These are phyloP conservation scores for Schoenoplectus triqueter DNA, from an alignment of 202 grass and related monocot genomes.

Conservation along the genomic window DNA sequence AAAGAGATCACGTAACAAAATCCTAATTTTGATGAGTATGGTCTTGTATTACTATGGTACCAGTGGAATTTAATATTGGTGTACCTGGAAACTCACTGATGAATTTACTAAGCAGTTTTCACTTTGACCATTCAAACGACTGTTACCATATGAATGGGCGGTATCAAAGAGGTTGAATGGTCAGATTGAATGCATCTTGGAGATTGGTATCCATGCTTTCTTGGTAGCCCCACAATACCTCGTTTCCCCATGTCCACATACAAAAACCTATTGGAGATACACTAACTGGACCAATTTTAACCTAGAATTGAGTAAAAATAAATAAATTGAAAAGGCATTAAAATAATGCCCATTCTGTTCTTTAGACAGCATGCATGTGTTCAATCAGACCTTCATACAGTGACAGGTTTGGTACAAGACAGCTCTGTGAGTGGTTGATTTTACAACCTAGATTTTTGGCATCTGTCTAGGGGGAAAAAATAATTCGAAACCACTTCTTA, in stretches of 20 bases:
- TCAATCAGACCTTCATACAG: neutral
- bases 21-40: neutral
- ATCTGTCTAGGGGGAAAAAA: neutral
- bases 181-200: constrained; percentile 78
- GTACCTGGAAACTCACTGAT: constrained; percentile 69
- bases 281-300: constrained; percentile 73
- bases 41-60: neutral
- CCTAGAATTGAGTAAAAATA: constrained; percentile 43
- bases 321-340: neutral
- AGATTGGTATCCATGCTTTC: constrained; percentile 77
- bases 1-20: neutral
- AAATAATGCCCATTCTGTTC: neutral
- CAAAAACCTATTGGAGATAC: constrained; percentile 91
- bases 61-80: neutral
- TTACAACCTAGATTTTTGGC: neutral
- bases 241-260: constrained; percentile 94
- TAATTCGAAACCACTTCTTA: neutral
- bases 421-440: neutral
- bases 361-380: neutral
- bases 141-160: constrained; percentile 90
- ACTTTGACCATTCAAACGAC: constrained; percentile 80
- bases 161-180: constrained; percentile 90
- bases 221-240: constrained; percentile 88
- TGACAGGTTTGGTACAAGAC: neutral
- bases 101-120: constrained; percentile 85